Base-by-base conservation (phyloP, 2,329 filamentous ascomycete genomes). In the Elsinoe arachidis region DNA sequence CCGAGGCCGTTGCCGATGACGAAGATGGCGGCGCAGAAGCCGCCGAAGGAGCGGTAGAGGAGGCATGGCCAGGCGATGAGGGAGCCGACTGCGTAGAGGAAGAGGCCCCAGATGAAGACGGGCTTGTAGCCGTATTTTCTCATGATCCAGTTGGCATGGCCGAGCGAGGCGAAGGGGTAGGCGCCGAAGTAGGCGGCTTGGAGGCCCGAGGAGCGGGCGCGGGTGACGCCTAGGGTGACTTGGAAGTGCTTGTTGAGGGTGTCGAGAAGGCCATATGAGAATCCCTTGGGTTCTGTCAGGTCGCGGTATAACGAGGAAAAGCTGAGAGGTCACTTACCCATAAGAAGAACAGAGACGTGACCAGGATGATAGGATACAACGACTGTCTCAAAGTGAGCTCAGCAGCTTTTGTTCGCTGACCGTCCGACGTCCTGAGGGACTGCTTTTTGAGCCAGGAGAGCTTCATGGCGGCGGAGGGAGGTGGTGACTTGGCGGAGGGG, bases 331-430 rank as follows among this genome's bases (percentile, higher is more conserved):
- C 43, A 46, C 68, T 43, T 67, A 75, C 80, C 81, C 81, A 84
- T 19, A 86, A 76, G 67, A 85, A 84, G 72, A 85, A 85, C 1
- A 85, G 70, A 49, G 83, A 73, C 0, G 82, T 85, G 54, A 88
- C 85, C 3, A 90, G 76, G 56, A 75, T 74, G 46, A 88, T 77
- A 2, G 86, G 86, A 63, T 80, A 80, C 55, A 89, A 75, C 11
- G 85, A 88, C 65, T 87, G 77, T 55, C 82, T 76, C 30, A 88
- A 68, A 0, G 84, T 87, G 61, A 89, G 73, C 68, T 86, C 78
- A n/a, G 79, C 76, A 17, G 80, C 79, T 19, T 71, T 75, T 2
- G 80, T 82, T 56, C 78, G 71, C 64, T 74, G 69, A 57, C 74
- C 70, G 60, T 76, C 73, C 35, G 65, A 68, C 34, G 56, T 58